Conservation (phyloP, 495 filamentous ascomycete species). For the Podospora conica region DNA sequence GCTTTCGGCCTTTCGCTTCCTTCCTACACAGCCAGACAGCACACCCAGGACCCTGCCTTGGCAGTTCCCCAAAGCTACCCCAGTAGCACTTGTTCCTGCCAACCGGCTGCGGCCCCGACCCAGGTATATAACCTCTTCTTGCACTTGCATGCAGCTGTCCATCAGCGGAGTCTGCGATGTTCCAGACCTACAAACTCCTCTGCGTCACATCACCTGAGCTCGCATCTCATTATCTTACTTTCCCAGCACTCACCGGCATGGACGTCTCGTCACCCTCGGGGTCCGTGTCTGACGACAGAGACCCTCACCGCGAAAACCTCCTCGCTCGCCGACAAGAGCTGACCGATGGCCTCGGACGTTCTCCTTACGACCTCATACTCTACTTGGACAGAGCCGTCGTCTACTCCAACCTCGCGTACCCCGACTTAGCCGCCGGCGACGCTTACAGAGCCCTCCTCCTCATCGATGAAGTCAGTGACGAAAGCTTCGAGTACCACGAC, state of each 20-base stretch:
- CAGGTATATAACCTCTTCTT: background rate
- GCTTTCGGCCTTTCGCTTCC: background rate
- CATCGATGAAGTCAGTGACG: constrained; percentile 70
- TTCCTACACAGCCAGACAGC: background rate
- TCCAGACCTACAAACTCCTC: constrained; percentile 4
- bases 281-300: constrained; percentile 26
- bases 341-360: constrained; percentile 41
- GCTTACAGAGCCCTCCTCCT: constrained; percentile 84
- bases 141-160: background rate
- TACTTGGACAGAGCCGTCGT: constrained; percentile 67
- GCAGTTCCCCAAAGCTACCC: background rate
- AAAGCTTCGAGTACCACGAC: constrained; percentile 60
- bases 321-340: constrained; percentile 40
- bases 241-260: constrained; percentile 20
- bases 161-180: background rate
- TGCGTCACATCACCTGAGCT: background rate
- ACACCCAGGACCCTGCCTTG: background rate
- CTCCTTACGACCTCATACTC: constrained; percentile 72
- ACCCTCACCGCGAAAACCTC: constrained; percentile 33
- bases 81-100: background rate
- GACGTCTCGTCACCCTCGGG: constrained; percentile 31
- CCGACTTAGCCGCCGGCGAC: constrained; percentile 84
- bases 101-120: background rate
- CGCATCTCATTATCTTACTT: background rate
- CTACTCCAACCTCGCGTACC: constrained; percentile 72